These are phyloP conservation scores for Hyparrhenia diplandra DNA, from an alignment of 176 grass and related monocot species.

Conservation along the genomic window DNA sequence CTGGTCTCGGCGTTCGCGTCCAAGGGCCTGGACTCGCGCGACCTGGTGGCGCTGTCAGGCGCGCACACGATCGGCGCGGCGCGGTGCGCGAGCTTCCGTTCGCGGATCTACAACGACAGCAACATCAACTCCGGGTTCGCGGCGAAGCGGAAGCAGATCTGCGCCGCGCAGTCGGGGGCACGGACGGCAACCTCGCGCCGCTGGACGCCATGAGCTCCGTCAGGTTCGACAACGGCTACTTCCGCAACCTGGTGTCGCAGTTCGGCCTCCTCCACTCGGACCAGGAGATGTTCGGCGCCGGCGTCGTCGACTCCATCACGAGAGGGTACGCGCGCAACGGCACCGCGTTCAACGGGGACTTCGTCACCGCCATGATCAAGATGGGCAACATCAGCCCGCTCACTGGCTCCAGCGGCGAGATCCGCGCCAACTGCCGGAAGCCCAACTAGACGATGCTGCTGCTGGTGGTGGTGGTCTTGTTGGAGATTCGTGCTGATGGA, in stretches of 20 bases:
- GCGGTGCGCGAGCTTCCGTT: conserved; percentile 58
- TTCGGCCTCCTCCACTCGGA: conserved; percentile 64
- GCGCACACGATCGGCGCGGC: conserved; percentile 83
- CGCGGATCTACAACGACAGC: conserved; percentile 67
- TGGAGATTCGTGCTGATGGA: neutral
- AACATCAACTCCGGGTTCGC: conserved; percentile 55
- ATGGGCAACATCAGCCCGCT: conserved; percentile 65
- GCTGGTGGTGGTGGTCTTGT: neutral
- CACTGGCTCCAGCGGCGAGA: conserved; percentile 56
- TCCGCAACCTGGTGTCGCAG: conserved; percentile 36
- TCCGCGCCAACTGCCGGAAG: conserved; percentile 68
- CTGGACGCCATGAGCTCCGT: conserved; percentile 43
- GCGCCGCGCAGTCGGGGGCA: conserved; percentile 29
- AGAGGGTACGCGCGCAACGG: conserved; percentile 39
- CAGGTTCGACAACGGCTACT: conserved; percentile 70
- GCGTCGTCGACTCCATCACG: conserved; percentile 40
- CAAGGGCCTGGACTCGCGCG: conserved; percentile 57
- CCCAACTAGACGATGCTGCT: conserved; percentile 31
- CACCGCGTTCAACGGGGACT: conserved; percentile 36
- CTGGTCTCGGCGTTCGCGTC: conserved; percentile 53
- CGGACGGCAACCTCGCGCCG: conserved; percentile 52
- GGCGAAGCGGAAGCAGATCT: conserved; percentile 20
- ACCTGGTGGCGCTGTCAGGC: conserved; percentile 79
- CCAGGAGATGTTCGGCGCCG: conserved; percentile 62
- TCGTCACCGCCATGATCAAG: conserved; percentile 57